phyloP scores from a whole-genome alignment of 306 rosid species.

The Morella rubra region DNA sequence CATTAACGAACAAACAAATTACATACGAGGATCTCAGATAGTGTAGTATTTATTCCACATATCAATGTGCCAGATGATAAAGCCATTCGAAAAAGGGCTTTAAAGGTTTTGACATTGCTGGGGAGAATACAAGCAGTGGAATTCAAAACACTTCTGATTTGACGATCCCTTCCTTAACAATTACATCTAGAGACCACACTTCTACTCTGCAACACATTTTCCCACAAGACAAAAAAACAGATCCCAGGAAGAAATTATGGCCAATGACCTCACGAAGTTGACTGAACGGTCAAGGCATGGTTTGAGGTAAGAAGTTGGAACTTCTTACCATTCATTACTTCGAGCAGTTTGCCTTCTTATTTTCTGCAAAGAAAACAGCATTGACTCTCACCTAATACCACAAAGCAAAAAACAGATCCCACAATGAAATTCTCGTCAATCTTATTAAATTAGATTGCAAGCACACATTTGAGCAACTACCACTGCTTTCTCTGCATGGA shows the following conservation, averaged over 20 bases:
- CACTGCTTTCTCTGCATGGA: slow-evolving; percentile 18
- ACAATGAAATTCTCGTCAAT: background rate
- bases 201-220: background rate
- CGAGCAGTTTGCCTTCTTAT: slow-evolving; percentile 16
- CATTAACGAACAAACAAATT: too few species aligned
- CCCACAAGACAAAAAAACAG: too few species aligned
- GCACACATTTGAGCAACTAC: slow-evolving; percentile 3
- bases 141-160: background rate
- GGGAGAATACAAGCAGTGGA: background rate
- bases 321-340: background rate
- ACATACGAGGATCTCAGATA: background rate
- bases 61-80: background rate
- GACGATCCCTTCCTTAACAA: background rate
- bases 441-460: slow-evolving; percentile 2
- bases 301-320: slow-evolving; percentile 10
- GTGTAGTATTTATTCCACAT: background rate
- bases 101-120: background rate
- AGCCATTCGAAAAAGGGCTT: slow-evolving; percentile 13
- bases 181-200: background rate
- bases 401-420: slow-evolving; percentile 11
- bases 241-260: background rate
- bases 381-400: slow-evolving; percentile 10
- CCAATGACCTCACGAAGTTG: background rate
- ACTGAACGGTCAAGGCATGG: slow-evolving; percentile 12
- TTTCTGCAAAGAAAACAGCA: slow-evolving; percentile 15